Percentiles rank a stretch among this genome's conserved stretches.
Conservation (phyloP, 116 monocot species). For the Trichopus zeylanicus region DNA sequence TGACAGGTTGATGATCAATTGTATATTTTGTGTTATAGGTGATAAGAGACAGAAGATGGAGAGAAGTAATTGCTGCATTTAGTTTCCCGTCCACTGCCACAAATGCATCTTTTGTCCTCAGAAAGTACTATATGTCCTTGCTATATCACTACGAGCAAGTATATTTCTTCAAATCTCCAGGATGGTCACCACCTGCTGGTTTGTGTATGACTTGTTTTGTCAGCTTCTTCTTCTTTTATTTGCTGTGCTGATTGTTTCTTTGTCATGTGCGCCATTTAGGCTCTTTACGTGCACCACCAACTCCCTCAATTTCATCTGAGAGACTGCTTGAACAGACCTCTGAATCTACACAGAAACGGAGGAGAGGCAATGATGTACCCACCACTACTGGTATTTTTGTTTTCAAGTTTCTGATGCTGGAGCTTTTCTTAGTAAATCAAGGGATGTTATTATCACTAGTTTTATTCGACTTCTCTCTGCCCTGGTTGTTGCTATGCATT, state of each 20-base stretch:
- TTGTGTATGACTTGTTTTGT: background rate
- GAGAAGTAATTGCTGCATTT: slow-evolving; percentile 74
- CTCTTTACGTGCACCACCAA: slow-evolving; percentile 4
- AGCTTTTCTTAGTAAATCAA: no score
- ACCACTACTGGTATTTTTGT: slow-evolving; percentile 18
- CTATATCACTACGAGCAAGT: slow-evolving; percentile 76
- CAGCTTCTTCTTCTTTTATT: background rate
- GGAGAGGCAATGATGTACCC: slow-evolving; percentile 25
- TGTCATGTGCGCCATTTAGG: slow-evolving; percentile 12
- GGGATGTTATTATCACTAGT: no score
- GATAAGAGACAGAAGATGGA: slow-evolving; percentile 68
- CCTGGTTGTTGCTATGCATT: no score
- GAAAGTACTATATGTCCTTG: slow-evolving; percentile 84
- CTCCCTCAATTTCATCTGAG: slow-evolving; percentile 12
- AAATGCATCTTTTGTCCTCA: slow-evolving; percentile 89
- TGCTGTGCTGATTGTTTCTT: background rate
- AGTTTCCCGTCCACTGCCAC: slow-evolving; percentile 90
- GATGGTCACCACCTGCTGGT: slow-evolving; percentile 41
- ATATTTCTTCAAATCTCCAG: slow-evolving; percentile 58
- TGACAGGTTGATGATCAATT: no score
- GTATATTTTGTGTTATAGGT: no score
- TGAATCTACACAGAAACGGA: slow-evolving; percentile 34
- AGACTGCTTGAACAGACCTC: slow-evolving; percentile 27
- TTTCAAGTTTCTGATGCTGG: background rate
- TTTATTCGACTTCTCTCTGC: no score